Conservation (phyloP, 148 eudicot species). For the Chenopodium album region DNA sequence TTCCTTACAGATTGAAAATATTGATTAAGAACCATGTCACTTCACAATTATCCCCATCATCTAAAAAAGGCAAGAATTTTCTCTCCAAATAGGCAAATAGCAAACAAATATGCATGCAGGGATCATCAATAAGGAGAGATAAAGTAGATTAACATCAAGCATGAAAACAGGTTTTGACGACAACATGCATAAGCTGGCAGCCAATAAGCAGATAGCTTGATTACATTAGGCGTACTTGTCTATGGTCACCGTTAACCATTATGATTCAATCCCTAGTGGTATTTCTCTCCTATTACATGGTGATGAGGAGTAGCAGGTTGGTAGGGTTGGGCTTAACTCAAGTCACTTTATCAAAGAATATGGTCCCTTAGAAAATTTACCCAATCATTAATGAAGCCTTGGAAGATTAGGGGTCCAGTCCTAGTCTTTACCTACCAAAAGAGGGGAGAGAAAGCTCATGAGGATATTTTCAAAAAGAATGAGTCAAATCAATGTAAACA, state of each 20-base stretch:
- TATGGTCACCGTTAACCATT: background rate
- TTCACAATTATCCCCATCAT: background rate
- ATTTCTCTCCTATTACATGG: background rate
- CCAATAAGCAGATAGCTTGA: background rate
- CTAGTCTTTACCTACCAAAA: background rate
- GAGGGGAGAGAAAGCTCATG: slow-evolving; percentile 4
- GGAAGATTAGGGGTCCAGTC: background rate
- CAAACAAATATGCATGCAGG: background rate
- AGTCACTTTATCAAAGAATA: background rate
- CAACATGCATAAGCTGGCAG: background rate
- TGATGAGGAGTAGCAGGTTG: background rate
- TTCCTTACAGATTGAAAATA: background rate
- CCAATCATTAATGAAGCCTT: background rate
- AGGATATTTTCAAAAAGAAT: background rate
- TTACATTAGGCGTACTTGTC: background rate
- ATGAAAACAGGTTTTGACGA: too few relatives aligned
- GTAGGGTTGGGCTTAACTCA: background rate
- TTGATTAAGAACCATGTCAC: background rate
- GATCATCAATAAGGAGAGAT: background rate
- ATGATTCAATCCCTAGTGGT: background rate
- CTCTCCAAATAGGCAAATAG: background rate
- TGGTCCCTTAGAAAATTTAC: background rate
- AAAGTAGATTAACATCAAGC: too few relatives aligned
- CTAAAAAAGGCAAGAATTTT: background rate
- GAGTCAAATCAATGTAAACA: background rate